These are phyloP conservation scores for Angophora floribunda DNA, from an alignment of 345 rosid species.

Conservation along the genomic window DNA sequence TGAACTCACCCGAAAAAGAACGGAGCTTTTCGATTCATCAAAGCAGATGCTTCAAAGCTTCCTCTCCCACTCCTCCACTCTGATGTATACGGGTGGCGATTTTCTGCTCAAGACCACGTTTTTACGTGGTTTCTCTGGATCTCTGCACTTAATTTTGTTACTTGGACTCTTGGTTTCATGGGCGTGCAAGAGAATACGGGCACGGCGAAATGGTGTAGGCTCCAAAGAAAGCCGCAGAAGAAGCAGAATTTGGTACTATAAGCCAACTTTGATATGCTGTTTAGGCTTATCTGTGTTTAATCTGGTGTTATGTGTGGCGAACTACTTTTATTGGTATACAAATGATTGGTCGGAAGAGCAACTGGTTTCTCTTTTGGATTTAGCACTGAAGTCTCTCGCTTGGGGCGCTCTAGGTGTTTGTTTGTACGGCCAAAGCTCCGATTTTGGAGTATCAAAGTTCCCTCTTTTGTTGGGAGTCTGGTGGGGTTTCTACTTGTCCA, in stretches of 20 bases:
- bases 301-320: constrained; percentile 32
- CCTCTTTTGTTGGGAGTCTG: constrained; percentile 52
- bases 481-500: constrained; percentile 49
- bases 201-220: background rate
- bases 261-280: constrained; percentile 37
- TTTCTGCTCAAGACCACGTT: background rate
- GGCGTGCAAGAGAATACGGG: background rate
- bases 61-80: background rate
- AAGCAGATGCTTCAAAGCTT: background rate
- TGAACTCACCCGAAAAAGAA: background rate
- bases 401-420: constrained; percentile 47
- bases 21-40: background rate
- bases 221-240: background rate
- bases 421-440: constrained; percentile 12
- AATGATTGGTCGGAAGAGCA: constrained; percentile 46
- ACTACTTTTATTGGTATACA: constrained; percentile 57
- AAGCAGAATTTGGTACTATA: constrained; percentile 7
- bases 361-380: constrained; percentile 47
- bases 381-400: constrained; percentile 38
- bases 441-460: constrained; percentile 18
- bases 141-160: background rate
- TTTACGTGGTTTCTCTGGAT: constrained; percentile 3
- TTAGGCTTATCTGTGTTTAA: constrained; percentile 42
- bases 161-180: constrained; percentile 1
- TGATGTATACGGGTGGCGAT: background rate